Percentiles rank a stretch among this genome's conserved stretches.
phyloP scores from a whole-genome alignment of 345 rosid genomes.

The Populus alba region DNA sequence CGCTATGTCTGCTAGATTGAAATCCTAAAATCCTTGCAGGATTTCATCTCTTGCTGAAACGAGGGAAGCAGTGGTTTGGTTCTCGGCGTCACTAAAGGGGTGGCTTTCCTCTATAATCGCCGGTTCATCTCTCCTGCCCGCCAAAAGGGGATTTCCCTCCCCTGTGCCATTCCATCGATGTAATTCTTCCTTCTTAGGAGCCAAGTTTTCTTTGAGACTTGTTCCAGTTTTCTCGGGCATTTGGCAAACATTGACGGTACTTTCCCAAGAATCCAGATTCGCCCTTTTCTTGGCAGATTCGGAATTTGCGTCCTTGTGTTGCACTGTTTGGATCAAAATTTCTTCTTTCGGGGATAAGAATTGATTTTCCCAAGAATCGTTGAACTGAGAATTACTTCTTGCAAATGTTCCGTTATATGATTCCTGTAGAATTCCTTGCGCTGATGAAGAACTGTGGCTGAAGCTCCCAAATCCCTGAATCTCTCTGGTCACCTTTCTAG shows the following conservation, averaged over 20 bases:
- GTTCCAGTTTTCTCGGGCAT: conserved; percentile 20
- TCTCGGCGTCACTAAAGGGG: conserved; percentile 40
- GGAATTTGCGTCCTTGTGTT: conserved; percentile 1
- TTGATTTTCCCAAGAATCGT: conserved; percentile 41
- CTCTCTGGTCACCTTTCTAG: conserved; percentile 76
- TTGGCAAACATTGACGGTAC: not conserved
- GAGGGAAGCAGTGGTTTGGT: conserved; percentile 32
- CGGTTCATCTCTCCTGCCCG: conserved; percentile 18
- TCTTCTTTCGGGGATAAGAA: not conserved
- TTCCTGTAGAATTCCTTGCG: conserved; percentile 38
- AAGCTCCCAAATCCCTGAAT: conserved; percentile 92
- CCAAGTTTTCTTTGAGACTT: conserved; percentile 40
- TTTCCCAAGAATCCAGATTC: conserved; percentile 4
- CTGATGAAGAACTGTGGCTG: conserved; percentile 36
- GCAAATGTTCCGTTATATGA: conserved; percentile 30
- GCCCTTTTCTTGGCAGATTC: not conserved
- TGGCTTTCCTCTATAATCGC: conserved; percentile 36
- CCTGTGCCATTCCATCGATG: conserved; percentile 29
- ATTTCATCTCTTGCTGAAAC: conserved; percentile 32
- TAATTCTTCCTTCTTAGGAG: conserved; percentile 32
- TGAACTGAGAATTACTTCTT: conserved; percentile 55
- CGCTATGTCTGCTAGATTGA: not conserved
- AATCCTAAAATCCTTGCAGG: conserved; percentile 31
- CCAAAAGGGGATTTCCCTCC: conserved; percentile 45
- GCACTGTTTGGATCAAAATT: conserved; percentile 6